Percentiles rank a stretch among this genome's conserved stretches.
Conservation (phyloP, 2,329 filamentous ascomycete species). For the Knoxdaviesia capensis region DNA sequence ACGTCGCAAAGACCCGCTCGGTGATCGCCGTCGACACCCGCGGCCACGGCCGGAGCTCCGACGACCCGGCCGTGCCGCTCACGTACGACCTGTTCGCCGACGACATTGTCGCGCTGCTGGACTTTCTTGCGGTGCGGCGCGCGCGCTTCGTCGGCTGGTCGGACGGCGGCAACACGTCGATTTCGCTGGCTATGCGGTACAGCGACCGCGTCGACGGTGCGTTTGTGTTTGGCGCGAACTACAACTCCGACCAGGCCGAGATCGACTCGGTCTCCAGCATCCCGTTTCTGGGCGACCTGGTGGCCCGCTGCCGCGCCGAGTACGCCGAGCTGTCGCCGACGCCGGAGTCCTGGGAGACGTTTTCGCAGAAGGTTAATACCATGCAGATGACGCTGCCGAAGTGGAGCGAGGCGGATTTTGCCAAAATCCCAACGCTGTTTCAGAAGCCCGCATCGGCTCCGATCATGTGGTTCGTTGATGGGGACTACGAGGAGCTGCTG, state of each 20-base stretch:
- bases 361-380: constrained; percentile 15
- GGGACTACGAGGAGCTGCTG: constrained; percentile 18
- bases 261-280: constrained; percentile 11
- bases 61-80: constrained; percentile 14
- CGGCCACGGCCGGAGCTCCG: constrained; percentile 20
- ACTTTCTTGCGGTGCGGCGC: constrained; percentile 9
- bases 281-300: constrained; percentile 14
- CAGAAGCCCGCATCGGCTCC: constrained; percentile 5
- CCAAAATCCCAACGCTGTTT: constrained; percentile 5
- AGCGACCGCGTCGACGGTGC: constrained; percentile 15
- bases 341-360: constrained; percentile 14
- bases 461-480: constrained; percentile 12
- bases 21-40: constrained; percentile 20
- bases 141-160: constrained; percentile 20
- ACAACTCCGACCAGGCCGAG: constrained; percentile 14
- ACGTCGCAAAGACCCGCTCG: constrained; percentile 13
- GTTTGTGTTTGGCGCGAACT: constrained; percentile 17
- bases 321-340: constrained; percentile 15
- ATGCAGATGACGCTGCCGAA: constrained; percentile 17
- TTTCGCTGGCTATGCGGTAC: too few species aligned
- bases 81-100: constrained; percentile 17
- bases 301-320: constrained; percentile 14
- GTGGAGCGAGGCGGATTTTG: constrained; percentile 11
- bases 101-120: constrained; percentile 15
- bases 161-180: constrained; percentile 17